Base-by-base conservation (phyloP, 129 eudicot genomes). In the Artemisia annua region DNA sequence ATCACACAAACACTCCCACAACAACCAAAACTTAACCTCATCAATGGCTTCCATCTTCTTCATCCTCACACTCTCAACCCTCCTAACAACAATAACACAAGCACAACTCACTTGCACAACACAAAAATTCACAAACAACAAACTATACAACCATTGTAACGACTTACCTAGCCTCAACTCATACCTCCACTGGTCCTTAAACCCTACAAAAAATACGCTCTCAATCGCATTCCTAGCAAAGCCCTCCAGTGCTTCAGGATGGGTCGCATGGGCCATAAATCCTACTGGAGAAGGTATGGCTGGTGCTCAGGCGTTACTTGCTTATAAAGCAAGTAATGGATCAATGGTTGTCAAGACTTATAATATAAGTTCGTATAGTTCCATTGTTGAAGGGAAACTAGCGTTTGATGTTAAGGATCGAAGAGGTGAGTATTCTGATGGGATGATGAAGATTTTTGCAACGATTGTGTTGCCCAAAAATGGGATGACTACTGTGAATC, bases 211-310 rank as follows among this genome's bases (percentile, higher is more conserved):
- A 20, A 75, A 80, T 32, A 76, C 90, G 0, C 91, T 93, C 30
- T 78, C 92, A 11, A 7, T 93, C 73, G 97, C 88, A 53, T 93
- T 93, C 77, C 5, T 85, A 3, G 86, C 96, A 2, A 54, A 89
- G 4, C 97, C 92, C 22, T 32, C 96, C 22, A 54, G 62, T 19
- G 44, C 85, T 14, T 28, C 56, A 62, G 97, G 98, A 0, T 93
- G 98, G 98, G 48, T 90, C 55, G 66, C 97, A 0, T 93, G 98
- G 98, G 97, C 97, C 68, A 75, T 93, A 3, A 92, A 92, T 70
- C 98, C 98, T 4, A 79, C 95, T 26, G 83, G 64, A 24, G 71
- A 87, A 13, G 98, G 98, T 7, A 93, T 93, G 98, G 77, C 48
- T 18, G 98, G 98, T 3, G 69, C 97, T 0, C 98, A 93, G 59